These are phyloP conservation scores for Chrysanthemum lavandulifolium DNA, from an alignment of 129 eudicot genomes.

Conservation along the genomic window DNA sequence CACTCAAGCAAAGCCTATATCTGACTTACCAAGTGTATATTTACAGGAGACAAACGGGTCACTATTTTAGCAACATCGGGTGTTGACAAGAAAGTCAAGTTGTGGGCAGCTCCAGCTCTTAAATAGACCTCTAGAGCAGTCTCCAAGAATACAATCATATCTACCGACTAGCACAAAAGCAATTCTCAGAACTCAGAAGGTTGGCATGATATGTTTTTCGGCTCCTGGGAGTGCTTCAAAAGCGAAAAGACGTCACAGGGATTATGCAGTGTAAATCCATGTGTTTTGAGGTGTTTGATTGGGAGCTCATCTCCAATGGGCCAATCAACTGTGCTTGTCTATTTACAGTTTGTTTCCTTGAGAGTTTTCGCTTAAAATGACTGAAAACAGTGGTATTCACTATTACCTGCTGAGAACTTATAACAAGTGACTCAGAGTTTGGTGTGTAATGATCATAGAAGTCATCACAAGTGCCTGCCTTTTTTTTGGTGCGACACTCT, in stretches of 20 bases:
- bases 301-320: too few species aligned
- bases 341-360: too few species aligned
- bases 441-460: constrained; percentile 13
- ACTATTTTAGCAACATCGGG: constrained; percentile 65
- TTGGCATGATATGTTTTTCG: constrained; percentile 17
- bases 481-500: neutral
- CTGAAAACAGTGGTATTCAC: too few species aligned
- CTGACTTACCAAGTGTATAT: constrained; percentile 13
- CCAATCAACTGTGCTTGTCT: too few species aligned
- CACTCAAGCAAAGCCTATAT: constrained; percentile 4
- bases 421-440: constrained; percentile 7
- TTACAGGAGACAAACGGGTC: constrained; percentile 49
- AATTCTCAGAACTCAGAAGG: constrained; percentile 1
- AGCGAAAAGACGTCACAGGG: constrained; percentile 1
- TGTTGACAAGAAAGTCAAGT: constrained; percentile 90
- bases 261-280: neutral
- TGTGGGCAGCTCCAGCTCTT: constrained; percentile 79
- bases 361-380: too few species aligned
- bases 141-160: constrained; percentile 11
- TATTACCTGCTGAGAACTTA: constrained; percentile 4
- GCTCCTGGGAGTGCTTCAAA: constrained; percentile 15
- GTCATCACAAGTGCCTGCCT: constrained; percentile 23
- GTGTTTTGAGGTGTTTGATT: too few species aligned
- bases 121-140: constrained; percentile 27
- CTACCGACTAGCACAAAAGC: constrained; percentile 18